These are phyloP conservation scores for Domatiomyces globalis DNA, from an alignment of 2,329 filamentous ascomycete species.

Conservation along the genomic window DNA sequence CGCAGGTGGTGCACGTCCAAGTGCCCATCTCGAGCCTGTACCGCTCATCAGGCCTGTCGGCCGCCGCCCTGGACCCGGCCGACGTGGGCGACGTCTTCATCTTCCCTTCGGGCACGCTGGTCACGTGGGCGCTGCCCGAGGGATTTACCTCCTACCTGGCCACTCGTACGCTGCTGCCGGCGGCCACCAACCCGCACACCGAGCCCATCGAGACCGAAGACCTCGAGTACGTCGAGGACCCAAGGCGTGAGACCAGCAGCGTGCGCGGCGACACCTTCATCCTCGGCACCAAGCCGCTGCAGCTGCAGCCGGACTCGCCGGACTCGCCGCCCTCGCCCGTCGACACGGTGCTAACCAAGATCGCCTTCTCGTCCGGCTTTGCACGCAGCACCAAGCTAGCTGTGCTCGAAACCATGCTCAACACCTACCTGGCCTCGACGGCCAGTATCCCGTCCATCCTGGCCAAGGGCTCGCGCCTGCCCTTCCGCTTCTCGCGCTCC, in stretches of 20 bases:
- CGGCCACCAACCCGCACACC: slow-evolving; percentile 61
- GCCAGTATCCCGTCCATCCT: slow-evolving; percentile 67
- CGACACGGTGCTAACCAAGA: slow-evolving; percentile 68
- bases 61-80: slow-evolving; percentile 27
- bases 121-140: slow-evolving; percentile 76
- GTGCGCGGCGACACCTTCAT: slow-evolving; percentile 82
- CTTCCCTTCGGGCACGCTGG: slow-evolving; percentile 85
- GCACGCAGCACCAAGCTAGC: slow-evolving; percentile 88
- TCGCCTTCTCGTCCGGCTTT: slow-evolving; percentile 89
- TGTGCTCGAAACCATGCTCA: slow-evolving; percentile 70
- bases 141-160: slow-evolving; percentile 56
- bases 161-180: slow-evolving; percentile 57
- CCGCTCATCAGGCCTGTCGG: slow-evolving; percentile 28
- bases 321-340: slow-evolving; percentile 22
- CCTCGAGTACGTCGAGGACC: slow-evolving; percentile 71
- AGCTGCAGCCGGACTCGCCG: background rate
- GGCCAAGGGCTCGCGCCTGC: slow-evolving; percentile 48
- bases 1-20: slow-evolving; percentile 50
- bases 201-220: slow-evolving; percentile 70
- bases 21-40: slow-evolving; percentile 34
- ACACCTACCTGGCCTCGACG: slow-evolving; percentile 75
- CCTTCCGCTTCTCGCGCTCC: slow-evolving; percentile 44
- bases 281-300: slow-evolving; percentile 55
- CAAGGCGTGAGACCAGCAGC: slow-evolving; percentile 54
- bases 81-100: slow-evolving; percentile 76